Base-by-base conservation (phyloP, 2,329 filamentous ascomycete species). In the Ophidiomyces ophidiicola region DNA sequence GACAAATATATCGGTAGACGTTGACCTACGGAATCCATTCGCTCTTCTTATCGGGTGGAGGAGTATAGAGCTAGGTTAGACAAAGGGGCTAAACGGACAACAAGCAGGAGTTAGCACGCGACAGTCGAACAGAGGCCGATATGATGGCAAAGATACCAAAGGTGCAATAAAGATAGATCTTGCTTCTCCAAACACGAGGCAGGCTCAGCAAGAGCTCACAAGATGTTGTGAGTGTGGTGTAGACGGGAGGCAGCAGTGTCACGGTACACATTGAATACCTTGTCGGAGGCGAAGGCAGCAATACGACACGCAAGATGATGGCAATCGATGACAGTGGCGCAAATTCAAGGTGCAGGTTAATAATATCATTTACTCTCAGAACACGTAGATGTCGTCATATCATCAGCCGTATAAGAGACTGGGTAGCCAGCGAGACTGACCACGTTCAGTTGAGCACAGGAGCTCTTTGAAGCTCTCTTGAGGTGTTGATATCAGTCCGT, bases 21-120 rank as follows among this genome's bases (percentile, higher is more conserved):
- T 30, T 47, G 40, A 28, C 24, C 38, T 18, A 55, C 50, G 41
- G 52, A 50, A 47, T 62, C 59, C 60, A 63, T 63, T 31, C 39
- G 19, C 3, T n/a, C 18, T 30, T 24, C 10, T 15, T 25, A 25
- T 32, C n/a, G 29, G 10, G 7, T 3, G 11, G 30, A 5, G 6
- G n/a, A 17, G 28, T 11, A 11, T n/a, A 20, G 30, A 28, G 10
- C n/a, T 10, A 6, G 20, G 19, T 39, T n/a, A 28, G 24, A 15
- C 20, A 14, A 28, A 28, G 10, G 30, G 21, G 3, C 19, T 25
- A 25, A 5, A 11, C 12, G 8, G 19, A 11, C 14, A 19, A 23
- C 24, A 31, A 15, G 26, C 20, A 21, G 29, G n/a, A 14, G 18
- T 39, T 25, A 39, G 36, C 36, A 39, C 28, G 30, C 37, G 23